phyloP scores from a whole-genome alignment of 257 asterid species.

The Fraxinus excelsior region DNA sequence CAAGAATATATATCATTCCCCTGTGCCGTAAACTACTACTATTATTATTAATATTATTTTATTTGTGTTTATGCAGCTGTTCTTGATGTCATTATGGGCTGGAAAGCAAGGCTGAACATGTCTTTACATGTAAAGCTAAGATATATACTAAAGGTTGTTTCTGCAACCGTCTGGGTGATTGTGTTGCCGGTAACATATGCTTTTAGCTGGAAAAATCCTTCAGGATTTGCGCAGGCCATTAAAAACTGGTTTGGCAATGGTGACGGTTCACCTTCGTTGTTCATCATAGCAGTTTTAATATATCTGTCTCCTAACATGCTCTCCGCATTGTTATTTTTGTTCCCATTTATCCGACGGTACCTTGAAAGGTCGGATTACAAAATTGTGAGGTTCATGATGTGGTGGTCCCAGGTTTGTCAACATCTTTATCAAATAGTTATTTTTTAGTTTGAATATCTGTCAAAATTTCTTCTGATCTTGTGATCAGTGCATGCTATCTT shows the following conservation, averaged over 20 bases:
- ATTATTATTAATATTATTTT: too few species aligned
- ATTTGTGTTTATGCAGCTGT: slow-evolving; percentile 60
- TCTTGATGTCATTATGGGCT: slow-evolving; percentile 75
- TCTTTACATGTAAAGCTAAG: slow-evolving; percentile 84
- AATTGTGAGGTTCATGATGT: slow-evolving; percentile 88
- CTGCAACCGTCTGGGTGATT: slow-evolving; percentile 88
- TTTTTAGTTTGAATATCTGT: slow-evolving; percentile 20
- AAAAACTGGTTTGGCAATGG: slow-evolving; percentile 83
- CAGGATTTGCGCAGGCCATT: slow-evolving; percentile 75
- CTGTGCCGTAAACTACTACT: background rate
- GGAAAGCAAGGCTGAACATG: slow-evolving; percentile 90
- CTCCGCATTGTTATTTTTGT: slow-evolving; percentile 70
- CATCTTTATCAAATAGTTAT: slow-evolving; percentile 19
- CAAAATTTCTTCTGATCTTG: slow-evolving; percentile 8
- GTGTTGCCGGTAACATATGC: slow-evolving; percentile 94
- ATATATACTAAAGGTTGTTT: slow-evolving; percentile 68
- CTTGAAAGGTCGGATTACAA: slow-evolving; percentile 90
- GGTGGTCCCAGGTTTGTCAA: slow-evolving; percentile 96
- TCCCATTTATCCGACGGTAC: slow-evolving; percentile 81
- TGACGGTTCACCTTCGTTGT: slow-evolving; percentile 75
- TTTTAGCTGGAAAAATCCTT: slow-evolving; percentile 75
- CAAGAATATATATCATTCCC: background rate
- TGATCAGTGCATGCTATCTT: slow-evolving; percentile 8
- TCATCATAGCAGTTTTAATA: slow-evolving; percentile 72
- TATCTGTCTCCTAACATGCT: slow-evolving; percentile 94